Evolutionary conservation across 306 rosid species (phyloP).

Genomic region (Alnus rubra): DNA sequence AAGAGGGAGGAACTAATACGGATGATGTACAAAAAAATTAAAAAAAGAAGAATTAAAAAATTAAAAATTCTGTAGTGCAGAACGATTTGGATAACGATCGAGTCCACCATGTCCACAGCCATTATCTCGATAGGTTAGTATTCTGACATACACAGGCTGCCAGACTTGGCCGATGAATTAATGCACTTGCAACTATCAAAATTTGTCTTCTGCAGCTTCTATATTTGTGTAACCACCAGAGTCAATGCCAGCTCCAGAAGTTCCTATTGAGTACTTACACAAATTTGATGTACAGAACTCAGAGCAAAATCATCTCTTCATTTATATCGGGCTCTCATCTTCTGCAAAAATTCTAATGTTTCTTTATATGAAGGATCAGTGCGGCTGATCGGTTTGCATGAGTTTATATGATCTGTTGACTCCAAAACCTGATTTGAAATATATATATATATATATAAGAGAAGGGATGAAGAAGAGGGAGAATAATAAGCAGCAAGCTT

Average conservation of each 20-base stretch:
- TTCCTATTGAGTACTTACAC: constrained; percentile 22
- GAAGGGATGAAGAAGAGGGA: not conserved
- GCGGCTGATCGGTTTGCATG: constrained; percentile 86
- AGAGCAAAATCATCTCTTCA: constrained; percentile 17
- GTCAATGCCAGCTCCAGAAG: constrained; percentile 20
- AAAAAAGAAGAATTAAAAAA: no score
- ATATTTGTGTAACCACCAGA: not conserved
- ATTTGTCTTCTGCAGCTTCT: constrained; percentile 3
- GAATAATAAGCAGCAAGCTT: not conserved
- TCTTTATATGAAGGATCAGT: constrained; percentile 80
- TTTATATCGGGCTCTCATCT: constrained; percentile 50
- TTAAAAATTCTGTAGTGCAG: no score
- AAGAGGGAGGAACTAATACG: no score
- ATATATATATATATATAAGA: constrained; percentile 15
- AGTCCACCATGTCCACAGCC: not conserved
- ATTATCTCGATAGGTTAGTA: not conserved
- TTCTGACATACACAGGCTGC: not conserved
- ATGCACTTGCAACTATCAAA: not conserved
- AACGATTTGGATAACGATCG: no score
- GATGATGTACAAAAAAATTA: no score
- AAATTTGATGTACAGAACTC: not conserved
- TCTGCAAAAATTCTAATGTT: constrained; percentile 72
- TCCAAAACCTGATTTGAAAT: constrained; percentile 77
- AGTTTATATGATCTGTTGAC: constrained; percentile 92
- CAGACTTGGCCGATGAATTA: constrained; percentile 20